phyloP scores from a whole-genome alignment of 306 rosid species.

The Corylus avellana region DNA sequence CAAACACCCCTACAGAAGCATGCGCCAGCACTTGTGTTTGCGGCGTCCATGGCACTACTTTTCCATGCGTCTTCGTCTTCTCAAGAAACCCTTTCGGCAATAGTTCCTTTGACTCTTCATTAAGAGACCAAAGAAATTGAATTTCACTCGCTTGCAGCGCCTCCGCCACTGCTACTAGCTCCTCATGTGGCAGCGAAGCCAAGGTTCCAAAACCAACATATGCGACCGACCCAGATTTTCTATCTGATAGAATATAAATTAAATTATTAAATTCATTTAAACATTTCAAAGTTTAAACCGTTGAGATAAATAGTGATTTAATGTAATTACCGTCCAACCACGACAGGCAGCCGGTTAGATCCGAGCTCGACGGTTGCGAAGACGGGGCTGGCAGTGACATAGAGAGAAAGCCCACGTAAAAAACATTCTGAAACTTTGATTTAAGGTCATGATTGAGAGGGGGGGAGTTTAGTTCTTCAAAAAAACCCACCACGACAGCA shows the following conservation, averaged over 20 bases:
- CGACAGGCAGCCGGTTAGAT: constrained; percentile 26
- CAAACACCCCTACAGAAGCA: constrained; percentile 37
- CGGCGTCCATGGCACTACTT: constrained; percentile 55
- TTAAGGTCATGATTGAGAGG: constrained; percentile 4
- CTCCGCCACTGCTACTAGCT: constrained; percentile 29
- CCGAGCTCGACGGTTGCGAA: neutral
- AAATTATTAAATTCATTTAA: too few relatives aligned
- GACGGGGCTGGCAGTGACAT: constrained; percentile 7
- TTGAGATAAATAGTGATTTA: too few relatives aligned
- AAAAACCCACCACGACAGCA: constrained; percentile 39
- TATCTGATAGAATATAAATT: too few relatives aligned
- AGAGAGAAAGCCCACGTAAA: constrained; percentile 21
- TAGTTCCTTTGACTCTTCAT: neutral
- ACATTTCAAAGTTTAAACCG: too few relatives aligned
- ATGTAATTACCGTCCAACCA: constrained; percentile 21
- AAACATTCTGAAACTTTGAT: constrained; percentile 11
- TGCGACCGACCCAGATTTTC: constrained; percentile 8
- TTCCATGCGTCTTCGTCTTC: constrained; percentile 31
- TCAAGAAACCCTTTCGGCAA: constrained; percentile 46
- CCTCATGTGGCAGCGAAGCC: neutral
- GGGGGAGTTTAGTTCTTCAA: constrained; percentile 15
- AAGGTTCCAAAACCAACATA: constrained; percentile 30
- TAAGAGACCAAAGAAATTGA: constrained; percentile 30
- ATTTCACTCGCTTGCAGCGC: constrained; percentile 19
- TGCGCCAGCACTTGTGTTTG: constrained; percentile 51